Conservation (phyloP, 2,329 filamentous ascomycete species). For the Pyricularia sp. region DNA sequence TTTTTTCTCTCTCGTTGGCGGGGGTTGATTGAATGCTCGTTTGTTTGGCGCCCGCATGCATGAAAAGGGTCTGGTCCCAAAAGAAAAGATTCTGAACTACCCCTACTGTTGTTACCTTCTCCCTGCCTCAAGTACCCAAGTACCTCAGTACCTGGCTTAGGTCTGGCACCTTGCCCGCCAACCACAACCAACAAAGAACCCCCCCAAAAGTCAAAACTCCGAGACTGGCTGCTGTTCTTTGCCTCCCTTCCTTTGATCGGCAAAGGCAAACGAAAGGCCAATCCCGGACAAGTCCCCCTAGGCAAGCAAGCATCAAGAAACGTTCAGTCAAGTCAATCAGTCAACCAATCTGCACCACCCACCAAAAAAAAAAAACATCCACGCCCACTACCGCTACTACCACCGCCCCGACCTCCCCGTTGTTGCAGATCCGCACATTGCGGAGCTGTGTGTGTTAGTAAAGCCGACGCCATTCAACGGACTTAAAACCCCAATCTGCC, state of each 20-base stretch:
- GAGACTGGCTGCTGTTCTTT: not conserved
- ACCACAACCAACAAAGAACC: not conserved
- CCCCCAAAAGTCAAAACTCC: not conserved
- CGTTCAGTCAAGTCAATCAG: not conserved
- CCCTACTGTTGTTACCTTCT: not conserved
- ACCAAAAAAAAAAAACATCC: not conserved
- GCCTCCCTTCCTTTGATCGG: not conserved
- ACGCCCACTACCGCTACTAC: not conserved
- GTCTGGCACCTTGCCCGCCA: not conserved
- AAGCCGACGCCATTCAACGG: not conserved
- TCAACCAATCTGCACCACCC: not conserved
- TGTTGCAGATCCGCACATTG: not conserved
- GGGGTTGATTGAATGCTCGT: not conserved
- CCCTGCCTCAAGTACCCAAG: no score
- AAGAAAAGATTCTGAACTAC: not conserved
- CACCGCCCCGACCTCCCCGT: not conserved
- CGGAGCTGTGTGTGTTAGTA: not conserved
- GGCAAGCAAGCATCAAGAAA: not conserved
- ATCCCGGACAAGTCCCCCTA: not conserved
- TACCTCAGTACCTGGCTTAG: not conserved
- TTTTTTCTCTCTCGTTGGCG: not conserved
- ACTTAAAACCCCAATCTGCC: not conserved
- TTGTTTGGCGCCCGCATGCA: not conserved
- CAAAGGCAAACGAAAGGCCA: not conserved
- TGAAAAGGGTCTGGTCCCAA: not conserved